Conservation (phyloP, 2,329 filamentous ascomycete genomes). For the Apiospora sp. region DNA sequence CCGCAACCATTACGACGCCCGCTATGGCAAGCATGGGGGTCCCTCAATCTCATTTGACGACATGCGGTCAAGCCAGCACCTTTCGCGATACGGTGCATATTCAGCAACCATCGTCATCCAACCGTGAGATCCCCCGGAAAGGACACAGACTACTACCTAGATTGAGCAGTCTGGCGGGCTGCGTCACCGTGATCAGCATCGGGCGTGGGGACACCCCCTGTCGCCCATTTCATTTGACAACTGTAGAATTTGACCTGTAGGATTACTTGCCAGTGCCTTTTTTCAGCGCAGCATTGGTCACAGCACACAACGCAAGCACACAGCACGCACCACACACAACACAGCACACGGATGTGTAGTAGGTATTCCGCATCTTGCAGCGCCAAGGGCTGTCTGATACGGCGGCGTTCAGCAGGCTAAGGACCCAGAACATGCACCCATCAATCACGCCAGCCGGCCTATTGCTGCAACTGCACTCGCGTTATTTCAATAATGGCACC, state of each 20-base stretch:
- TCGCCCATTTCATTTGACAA: conserved; percentile 3
- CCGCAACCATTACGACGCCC: conserved; percentile 13
- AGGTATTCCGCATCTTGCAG: conserved; percentile 12
- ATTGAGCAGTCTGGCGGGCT: conserved; percentile 8
- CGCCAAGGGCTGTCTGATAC: conserved; percentile 14
- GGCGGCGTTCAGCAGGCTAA: conserved; percentile 1
- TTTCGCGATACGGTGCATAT: not conserved
- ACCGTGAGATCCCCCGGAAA: conserved; percentile 18
- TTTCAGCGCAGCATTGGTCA: conserved; percentile 11
- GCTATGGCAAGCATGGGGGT: not conserved
- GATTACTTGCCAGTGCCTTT: not conserved
- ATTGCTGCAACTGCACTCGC: conserved; percentile 11
- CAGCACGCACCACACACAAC: not conserved
- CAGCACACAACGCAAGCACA: not conserved
- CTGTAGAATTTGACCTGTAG: conserved; percentile 4
- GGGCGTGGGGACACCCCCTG: conserved; percentile 22
- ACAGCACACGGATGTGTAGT: not conserved
- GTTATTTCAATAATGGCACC: conserved; percentile 2
- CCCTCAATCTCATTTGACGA: conserved; percentile 5
- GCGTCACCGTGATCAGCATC: conserved; percentile 23
- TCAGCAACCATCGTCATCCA: conserved; percentile 8
- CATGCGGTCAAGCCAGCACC: conserved; percentile 11
- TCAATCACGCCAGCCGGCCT: conserved; percentile 9
- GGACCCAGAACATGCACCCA: conserved; percentile 14
- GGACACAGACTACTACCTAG: conserved; percentile 13